phyloP scores from a whole-genome alignment of 768 basidiomycete species.

The Termitomyces sp. region DNA sequence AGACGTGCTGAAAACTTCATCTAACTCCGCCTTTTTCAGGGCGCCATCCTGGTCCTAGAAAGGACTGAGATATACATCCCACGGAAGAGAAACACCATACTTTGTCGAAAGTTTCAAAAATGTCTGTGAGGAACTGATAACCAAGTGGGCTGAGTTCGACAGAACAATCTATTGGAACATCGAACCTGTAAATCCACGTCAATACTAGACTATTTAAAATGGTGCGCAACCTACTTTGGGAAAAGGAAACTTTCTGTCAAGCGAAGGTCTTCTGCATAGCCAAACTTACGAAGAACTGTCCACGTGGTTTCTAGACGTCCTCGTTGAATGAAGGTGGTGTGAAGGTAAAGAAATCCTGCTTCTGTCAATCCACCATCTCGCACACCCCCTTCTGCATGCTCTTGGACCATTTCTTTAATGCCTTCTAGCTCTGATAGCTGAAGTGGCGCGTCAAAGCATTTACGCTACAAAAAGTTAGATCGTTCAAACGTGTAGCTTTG shows the following conservation, averaged over 20 bases:
- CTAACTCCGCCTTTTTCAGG: slow-evolving; percentile 74
- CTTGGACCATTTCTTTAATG: slow-evolving; percentile 88
- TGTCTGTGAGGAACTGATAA: slow-evolving; percentile 95
- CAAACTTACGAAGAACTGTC: slow-evolving; percentile 93
- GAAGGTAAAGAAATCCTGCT: slow-evolving; percentile 88
- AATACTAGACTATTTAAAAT: slow-evolving; percentile 3
- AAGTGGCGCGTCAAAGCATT: slow-evolving; percentile 92
- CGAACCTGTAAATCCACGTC: slow-evolving; percentile 56
- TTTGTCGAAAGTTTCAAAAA: slow-evolving; percentile 95
- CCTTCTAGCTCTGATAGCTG: slow-evolving; percentile 93
- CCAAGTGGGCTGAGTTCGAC: slow-evolving; percentile 93
- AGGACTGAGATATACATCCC: neutral
- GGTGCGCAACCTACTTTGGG: slow-evolving; percentile 65
- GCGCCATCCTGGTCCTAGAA: slow-evolving; percentile 91
- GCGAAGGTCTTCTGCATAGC: slow-evolving; percentile 91
- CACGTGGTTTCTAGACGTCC: slow-evolving; percentile 96
- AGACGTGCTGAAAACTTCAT: slow-evolving; percentile 87
- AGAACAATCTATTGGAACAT: slow-evolving; percentile 89
- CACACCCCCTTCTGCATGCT: slow-evolving; percentile 71
- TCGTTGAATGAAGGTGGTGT: slow-evolving; percentile 94
- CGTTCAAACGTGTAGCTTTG: neutral
- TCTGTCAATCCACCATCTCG: slow-evolving; percentile 82
- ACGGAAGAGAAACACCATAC: slow-evolving; percentile 26
- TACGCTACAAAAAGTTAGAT: slow-evolving; percentile 47
- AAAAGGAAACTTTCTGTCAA: slow-evolving; percentile 82